A percentile compares a stretch with the other conserved stretches of the same genome.
Evolutionary conservation across 495 filamentous ascomycete species (phyloP).

Genomic region (Penicillium alfredii): DNA sequence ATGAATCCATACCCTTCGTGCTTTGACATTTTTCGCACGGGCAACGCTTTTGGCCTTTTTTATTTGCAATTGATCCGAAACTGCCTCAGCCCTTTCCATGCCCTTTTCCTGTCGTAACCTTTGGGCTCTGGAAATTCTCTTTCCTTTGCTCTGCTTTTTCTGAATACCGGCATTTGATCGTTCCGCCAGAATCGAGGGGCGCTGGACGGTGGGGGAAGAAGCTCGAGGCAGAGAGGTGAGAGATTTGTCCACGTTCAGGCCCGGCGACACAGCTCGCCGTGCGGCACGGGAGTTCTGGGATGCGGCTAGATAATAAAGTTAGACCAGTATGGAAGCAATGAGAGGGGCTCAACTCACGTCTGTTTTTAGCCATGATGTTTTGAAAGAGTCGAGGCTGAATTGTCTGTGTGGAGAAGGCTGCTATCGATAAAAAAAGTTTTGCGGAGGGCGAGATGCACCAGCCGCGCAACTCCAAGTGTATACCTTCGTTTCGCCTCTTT

Average conservation of each 20-base stretch:
- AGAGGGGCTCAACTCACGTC: conserved; percentile 24
- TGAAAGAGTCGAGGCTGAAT: too few relatives aligned
- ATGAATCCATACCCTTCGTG: conserved; percentile 30
- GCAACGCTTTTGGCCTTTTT: conserved; percentile 64
- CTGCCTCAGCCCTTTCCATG: conserved; percentile 65
- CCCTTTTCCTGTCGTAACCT: conserved; percentile 62
- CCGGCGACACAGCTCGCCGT: conserved; percentile 63
- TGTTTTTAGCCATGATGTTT: conserved; percentile 50
- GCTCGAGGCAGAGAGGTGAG: conserved; percentile 56
- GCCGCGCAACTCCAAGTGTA: conserved; percentile 22
- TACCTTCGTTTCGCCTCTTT: conserved; percentile 2
- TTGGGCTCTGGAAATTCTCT: conserved; percentile 57
- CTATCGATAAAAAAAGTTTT: conserved; percentile 42
- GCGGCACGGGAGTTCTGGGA: conserved; percentile 65
- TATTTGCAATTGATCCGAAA: conserved; percentile 61
- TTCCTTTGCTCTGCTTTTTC: conserved; percentile 60
- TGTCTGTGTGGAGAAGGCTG: conserved; percentile 29
- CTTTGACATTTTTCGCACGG: conserved; percentile 52
- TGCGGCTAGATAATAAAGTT: conserved; percentile 30
- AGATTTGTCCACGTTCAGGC: conserved; percentile 71
- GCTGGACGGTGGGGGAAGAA: conserved; percentile 40
- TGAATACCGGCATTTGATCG: conserved; percentile 56
- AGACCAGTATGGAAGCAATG: neutral
- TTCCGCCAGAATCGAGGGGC: conserved; percentile 54
- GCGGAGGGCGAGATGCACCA: conserved; percentile 24